Conservation (phyloP, 1,284 basidiomycete species). For the Irpex sp. region DNA sequence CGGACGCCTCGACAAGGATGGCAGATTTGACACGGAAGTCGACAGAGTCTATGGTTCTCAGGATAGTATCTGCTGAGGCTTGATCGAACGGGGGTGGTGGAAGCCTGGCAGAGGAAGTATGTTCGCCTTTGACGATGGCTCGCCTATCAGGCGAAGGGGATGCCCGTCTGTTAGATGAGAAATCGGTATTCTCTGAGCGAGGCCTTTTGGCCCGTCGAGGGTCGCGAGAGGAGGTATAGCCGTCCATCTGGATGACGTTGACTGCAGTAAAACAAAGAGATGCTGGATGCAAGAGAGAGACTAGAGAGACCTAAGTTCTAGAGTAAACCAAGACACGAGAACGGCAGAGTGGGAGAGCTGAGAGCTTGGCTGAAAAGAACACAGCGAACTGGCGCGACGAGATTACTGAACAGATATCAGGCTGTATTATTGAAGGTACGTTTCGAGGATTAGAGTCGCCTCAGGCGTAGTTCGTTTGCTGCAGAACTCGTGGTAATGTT, state of each 20-base stretch:
- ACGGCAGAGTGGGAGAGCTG: not conserved
- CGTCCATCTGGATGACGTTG: not conserved
- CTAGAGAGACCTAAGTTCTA: no score
- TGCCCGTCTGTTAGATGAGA: not conserved
- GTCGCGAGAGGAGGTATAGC: not conserved
- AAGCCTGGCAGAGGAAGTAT: not conserved
- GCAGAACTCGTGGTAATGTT: no score
- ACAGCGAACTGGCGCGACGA: not conserved
- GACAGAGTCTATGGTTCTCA: slow-evolving; percentile 32
- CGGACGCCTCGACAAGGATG: slow-evolving; percentile 29
- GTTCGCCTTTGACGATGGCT: not conserved
- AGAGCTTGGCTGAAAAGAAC: not conserved
- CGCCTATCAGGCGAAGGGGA: not conserved
- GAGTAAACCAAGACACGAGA: not conserved
- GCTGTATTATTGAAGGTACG: not conserved
- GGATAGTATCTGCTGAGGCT: slow-evolving; percentile 14
- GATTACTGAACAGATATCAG: not conserved
- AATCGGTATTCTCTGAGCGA: not conserved
- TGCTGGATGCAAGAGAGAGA: no score
- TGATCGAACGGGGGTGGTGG: slow-evolving; percentile 8
- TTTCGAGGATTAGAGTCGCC: no score
- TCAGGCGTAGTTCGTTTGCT: no score
- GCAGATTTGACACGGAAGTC: slow-evolving; percentile 29
- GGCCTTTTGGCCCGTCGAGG: not conserved
- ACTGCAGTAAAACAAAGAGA: no score